A percentile compares a stretch with the other conserved stretches of the same genome.
Evolutionary conservation across 2,329 filamentous ascomycete genomes (phyloP).

Genomic region (Ophiostoma triangulosporum): DNA sequence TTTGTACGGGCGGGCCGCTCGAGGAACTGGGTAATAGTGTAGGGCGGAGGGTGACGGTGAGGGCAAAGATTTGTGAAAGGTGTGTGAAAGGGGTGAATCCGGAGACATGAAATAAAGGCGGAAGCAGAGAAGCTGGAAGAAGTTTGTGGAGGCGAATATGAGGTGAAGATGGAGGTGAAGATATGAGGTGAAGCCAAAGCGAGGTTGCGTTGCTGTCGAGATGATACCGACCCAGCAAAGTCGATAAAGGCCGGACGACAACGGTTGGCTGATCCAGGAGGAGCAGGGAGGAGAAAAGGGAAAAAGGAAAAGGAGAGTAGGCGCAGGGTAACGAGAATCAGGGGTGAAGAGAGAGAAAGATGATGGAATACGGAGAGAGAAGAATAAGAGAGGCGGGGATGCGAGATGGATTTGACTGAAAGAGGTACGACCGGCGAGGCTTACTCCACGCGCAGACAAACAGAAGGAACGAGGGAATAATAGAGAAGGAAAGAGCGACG

Average conservation of each 20-base stretch:
- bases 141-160: not conserved
- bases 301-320: not conserved
- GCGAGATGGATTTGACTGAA: not conserved
- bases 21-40: not conserved
- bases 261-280: too few species aligned
- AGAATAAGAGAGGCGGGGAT: not conserved
- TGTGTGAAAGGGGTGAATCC: not conserved
- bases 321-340: slow-evolving; percentile 7
- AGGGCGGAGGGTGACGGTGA: not conserved
- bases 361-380: not conserved
- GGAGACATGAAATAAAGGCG: not conserved
- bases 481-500: not conserved
- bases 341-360: not conserved
- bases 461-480: not conserved
- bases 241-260: not conserved
- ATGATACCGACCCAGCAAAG: not conserved
- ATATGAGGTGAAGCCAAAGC: not conserved
- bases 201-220: not conserved
- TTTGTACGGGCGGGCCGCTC: not conserved
- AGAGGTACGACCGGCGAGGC: not conserved
- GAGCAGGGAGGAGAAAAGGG: not conserved
- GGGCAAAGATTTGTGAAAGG: not conserved
- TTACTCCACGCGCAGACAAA: slow-evolving; percentile 9
- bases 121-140: not conserved
- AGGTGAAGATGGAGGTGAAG: too few species aligned